Evolutionary conservation across 768 basidiomycete genomes (phyloP).

Genomic region (Vishniacozyma victoriae): DNA sequence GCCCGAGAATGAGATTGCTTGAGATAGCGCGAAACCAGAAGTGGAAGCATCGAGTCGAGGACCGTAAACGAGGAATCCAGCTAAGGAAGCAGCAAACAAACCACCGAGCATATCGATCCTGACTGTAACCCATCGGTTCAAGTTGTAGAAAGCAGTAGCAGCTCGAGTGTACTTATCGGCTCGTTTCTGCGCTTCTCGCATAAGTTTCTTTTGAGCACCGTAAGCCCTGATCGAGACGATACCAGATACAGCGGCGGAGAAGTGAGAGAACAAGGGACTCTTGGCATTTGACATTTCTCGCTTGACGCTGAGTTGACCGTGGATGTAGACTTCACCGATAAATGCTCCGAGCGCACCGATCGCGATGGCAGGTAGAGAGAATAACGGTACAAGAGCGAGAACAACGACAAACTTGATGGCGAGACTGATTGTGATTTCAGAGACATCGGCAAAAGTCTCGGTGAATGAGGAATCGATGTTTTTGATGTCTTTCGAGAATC

Average conservation of each 20-base stretch:
- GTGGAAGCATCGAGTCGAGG: conserved; percentile 37
- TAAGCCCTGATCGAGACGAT: conserved; percentile 60
- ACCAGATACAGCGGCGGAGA: conserved; percentile 59
- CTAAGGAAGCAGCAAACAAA: conserved; percentile 56
- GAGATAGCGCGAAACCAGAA: conserved; percentile 45
- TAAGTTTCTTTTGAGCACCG: conserved; percentile 55
- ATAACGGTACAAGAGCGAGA: conserved; percentile 37
- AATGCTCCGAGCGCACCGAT: conserved; percentile 50
- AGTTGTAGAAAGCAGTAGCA: conserved; percentile 47
- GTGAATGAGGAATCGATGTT: conserved; percentile 34
- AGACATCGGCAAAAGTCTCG: conserved; percentile 30
- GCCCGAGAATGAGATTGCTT: conserved; percentile 43
- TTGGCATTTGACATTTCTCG: conserved; percentile 56
- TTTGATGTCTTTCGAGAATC: conserved; percentile 47
- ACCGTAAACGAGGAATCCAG: conserved; percentile 56
- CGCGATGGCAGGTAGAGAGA: conserved; percentile 34
- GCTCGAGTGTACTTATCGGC: conserved; percentile 53
- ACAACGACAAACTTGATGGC: conserved; percentile 38
- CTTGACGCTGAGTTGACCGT: conserved; percentile 57
- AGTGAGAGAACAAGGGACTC: conserved; percentile 53
- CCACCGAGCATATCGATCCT: conserved; percentile 60
- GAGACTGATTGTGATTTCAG: conserved; percentile 31
- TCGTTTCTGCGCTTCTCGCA: conserved; percentile 51
- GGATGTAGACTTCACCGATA: conserved; percentile 55
- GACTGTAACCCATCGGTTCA: conserved; percentile 47